Evolutionary conservation across 345 rosid species (phyloP).

Genomic region (Acer saccharum): DNA sequence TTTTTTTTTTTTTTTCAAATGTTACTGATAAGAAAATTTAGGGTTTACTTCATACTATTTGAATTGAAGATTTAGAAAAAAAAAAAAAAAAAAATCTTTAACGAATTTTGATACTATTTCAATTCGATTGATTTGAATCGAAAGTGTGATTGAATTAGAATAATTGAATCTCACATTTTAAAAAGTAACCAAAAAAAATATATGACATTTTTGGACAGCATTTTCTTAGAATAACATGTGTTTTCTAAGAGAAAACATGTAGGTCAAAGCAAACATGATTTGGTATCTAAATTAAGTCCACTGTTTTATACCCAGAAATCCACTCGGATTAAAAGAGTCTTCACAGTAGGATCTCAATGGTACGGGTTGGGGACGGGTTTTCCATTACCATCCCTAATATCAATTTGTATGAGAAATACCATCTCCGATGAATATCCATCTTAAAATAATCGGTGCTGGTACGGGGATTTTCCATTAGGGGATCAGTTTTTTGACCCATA

Average conservation of each 20-base stretch:
- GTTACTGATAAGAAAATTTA: background rate
- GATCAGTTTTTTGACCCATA: too few species aligned
- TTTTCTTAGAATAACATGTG: background rate
- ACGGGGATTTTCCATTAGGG: too few species aligned
- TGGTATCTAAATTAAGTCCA: background rate
- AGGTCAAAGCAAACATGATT: constrained; percentile 23
- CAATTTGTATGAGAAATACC: too few species aligned
- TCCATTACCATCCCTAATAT: too few species aligned
- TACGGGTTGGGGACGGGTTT: too few species aligned
- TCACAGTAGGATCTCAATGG: background rate
- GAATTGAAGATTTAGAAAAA: too few species aligned
- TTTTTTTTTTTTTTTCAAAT: background rate
- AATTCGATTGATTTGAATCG: background rate
- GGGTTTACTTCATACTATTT: background rate
- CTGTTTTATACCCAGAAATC: background rate
- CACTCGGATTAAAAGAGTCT: background rate
- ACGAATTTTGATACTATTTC: background rate
- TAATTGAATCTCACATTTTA: background rate
- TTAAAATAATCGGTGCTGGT: too few species aligned
- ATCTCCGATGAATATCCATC: too few species aligned
- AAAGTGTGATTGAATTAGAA: background rate
- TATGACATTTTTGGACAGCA: background rate
- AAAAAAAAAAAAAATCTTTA: too few species aligned
- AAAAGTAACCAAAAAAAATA: too few species aligned
- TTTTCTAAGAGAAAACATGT: background rate